Evolutionary conservation across 768 basidiomycete species (phyloP).

Genomic region (Suillus clintonianus): DNA sequence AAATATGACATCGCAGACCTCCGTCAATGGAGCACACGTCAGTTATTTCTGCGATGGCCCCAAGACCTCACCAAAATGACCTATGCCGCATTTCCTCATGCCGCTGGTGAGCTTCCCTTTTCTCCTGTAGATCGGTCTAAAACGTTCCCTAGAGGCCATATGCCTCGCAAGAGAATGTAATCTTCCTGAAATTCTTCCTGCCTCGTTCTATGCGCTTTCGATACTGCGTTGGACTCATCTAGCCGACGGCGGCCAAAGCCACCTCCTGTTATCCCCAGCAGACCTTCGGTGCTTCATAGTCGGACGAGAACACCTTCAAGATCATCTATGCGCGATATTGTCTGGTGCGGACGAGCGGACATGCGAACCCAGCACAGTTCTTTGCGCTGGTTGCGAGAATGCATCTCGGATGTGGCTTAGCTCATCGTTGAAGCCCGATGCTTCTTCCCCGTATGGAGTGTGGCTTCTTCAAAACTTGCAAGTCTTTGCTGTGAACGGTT

Average conservation of each 20-base stretch:
- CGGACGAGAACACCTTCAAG: constrained; percentile 33
- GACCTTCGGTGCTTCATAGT: constrained; percentile 33
- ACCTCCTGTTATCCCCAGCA: constrained; percentile 27
- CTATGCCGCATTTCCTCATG: constrained; percentile 27
- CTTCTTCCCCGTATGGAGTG: constrained; percentile 12
- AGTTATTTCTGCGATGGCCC: constrained; percentile 34
- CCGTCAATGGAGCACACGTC: constrained; percentile 24
- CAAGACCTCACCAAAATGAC: constrained; percentile 26
- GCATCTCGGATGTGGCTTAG: constrained; percentile 9
- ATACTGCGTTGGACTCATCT: constrained; percentile 28
- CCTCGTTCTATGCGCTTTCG: constrained; percentile 42
- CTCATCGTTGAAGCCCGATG: constrained; percentile 8
- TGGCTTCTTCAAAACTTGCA: constrained; percentile 27
- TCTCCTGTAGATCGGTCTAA: neutral
- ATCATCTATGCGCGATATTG: constrained; percentile 19
- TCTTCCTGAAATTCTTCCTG: constrained; percentile 38
- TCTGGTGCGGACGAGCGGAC: constrained; percentile 8
- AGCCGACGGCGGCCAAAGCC: constrained; percentile 31
- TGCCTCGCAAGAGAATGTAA: constrained; percentile 35
- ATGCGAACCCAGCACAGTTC: neutral
- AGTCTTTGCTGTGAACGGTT: constrained; percentile 3
- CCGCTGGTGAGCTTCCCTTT: constrained; percentile 28
- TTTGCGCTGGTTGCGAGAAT: constrained; percentile 8
- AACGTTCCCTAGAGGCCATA: constrained; percentile 32
- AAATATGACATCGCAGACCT: constrained; percentile 38